Percentiles rank a stretch among this genome's conserved stretches.
These are phyloP conservation scores for Rhizoctonia solani DNA, from an alignment of 1,284 basidiomycete species.

Conservation along the genomic window DNA sequence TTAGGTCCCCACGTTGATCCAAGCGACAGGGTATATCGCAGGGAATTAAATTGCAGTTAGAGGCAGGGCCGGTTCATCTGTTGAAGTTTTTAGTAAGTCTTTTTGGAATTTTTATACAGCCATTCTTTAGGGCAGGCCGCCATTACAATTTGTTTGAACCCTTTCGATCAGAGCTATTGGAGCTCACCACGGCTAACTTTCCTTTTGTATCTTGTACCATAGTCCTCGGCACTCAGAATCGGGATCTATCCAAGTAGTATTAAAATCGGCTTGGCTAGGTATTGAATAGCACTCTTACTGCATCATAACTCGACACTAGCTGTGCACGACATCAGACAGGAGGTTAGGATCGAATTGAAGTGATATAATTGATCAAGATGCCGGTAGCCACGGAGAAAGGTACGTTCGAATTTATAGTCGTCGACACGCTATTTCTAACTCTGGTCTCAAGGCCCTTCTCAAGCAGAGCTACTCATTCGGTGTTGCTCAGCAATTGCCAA, in stretches of 20 bases:
- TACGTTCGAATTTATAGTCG: background rate
- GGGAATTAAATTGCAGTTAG: slow-evolving; percentile 26
- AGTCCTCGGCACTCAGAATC: background rate
- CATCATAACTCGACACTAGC: no score
- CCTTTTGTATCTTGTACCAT: background rate
- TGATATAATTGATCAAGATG: background rate
- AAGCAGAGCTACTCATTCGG: slow-evolving; percentile 88
- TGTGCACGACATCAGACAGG: background rate
- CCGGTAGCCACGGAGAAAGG: slow-evolving; percentile 29
- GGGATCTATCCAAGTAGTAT: no score
- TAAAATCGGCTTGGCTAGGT: no score
- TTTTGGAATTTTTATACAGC: slow-evolving; percentile 5
- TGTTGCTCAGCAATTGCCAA: slow-evolving; percentile 95
- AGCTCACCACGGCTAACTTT: background rate
- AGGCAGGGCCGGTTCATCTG: slow-evolving; percentile 30
- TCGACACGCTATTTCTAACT: background rate
- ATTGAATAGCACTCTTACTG: no score
- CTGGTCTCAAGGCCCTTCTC: slow-evolving; percentile 52
- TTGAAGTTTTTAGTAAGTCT: slow-evolving; percentile 23
- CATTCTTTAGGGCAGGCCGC: slow-evolving; percentile 11
- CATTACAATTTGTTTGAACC: background rate
- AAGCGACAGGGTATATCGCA: slow-evolving; percentile 24
- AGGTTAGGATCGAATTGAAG: background rate
- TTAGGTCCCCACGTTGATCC: slow-evolving; percentile 27
- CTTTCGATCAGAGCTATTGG: background rate